Evolutionary conservation across 2,329 filamentous ascomycete genomes (phyloP).

Genomic region (Neocatenulostroma microsporum): DNA sequence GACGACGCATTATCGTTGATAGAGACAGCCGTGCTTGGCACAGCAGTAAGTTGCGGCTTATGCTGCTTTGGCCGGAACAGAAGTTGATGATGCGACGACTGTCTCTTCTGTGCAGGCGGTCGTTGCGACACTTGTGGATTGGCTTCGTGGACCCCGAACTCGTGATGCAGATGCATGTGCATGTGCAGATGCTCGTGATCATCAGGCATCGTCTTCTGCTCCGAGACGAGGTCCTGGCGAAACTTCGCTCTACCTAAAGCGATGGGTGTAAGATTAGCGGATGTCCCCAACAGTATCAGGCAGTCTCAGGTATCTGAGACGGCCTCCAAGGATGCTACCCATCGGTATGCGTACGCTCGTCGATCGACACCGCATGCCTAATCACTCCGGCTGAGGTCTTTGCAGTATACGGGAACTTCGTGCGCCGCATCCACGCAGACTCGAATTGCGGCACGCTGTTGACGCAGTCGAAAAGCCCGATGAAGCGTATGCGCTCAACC

Average conservation of each 20-base stretch:
- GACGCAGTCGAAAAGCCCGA: conserved; percentile 56
- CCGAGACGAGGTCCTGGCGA: conserved; percentile 58
- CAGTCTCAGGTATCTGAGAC: too few species aligned
- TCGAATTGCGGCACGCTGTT: conserved; percentile 57
- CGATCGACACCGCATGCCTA: conserved; percentile 62
- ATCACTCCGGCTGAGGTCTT: conserved; percentile 52
- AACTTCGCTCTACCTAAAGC: too few species aligned
- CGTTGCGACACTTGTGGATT: too few species aligned
- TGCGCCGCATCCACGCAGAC: conserved; percentile 66
- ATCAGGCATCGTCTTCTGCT: conserved; percentile 28
- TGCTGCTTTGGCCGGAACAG: too few species aligned
- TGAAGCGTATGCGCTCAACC: conserved; percentile 63
- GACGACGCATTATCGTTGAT: conserved; percentile 20
- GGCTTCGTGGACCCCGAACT: neutral
- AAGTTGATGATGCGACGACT: too few species aligned
- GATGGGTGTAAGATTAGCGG: too few species aligned
- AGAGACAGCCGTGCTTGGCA: neutral
- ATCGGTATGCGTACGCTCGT: too few species aligned
- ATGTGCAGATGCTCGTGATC: conserved; percentile 2
- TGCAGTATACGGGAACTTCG: conserved; percentile 63
- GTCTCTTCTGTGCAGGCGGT: conserved; percentile 3
- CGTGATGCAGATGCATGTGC: conserved; percentile 1
- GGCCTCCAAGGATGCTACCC: too few species aligned
- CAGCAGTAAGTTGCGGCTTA: neutral
- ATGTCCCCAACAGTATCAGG: too few species aligned